These are phyloP conservation scores for Discostella stelligeroides DNA, from an alignment of 108 stramenopile genomes.

Conservation along the genomic window DNA sequence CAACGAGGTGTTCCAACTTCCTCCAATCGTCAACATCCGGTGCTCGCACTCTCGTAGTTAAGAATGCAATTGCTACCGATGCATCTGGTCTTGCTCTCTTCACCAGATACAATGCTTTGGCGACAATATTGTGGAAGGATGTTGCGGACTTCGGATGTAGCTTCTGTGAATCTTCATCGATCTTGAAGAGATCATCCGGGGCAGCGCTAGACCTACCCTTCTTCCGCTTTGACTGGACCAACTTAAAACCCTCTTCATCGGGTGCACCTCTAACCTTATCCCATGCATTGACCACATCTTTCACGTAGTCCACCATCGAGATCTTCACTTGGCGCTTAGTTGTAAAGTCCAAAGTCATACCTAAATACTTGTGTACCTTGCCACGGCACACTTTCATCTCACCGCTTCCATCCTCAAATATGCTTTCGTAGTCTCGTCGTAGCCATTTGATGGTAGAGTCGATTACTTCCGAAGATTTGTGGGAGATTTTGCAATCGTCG, in stretches of 20 bases:
- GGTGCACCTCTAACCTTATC: background rate
- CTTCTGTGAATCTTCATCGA: background rate
- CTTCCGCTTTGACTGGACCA: background rate
- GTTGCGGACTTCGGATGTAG: no score
- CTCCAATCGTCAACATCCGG: background rate
- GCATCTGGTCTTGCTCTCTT: constrained; percentile 13
- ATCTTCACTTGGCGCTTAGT: background rate
- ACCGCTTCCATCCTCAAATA: constrained; percentile 19
- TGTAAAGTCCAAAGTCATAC: constrained; percentile 7
- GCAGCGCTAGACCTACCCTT: background rate
- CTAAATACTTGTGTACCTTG: background rate
- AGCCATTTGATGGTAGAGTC: constrained; percentile 13
- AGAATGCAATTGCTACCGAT: background rate
- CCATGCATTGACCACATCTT: constrained; percentile 1
- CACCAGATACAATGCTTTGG: background rate
- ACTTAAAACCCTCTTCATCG: background rate
- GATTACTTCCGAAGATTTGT: constrained; percentile 5
- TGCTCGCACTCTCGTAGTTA: background rate
- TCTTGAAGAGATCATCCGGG: background rate
- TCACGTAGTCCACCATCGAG: constrained; percentile 6
- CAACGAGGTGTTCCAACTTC: background rate
- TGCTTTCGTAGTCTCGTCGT: constrained; percentile 5
- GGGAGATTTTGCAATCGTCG: constrained; percentile 48
- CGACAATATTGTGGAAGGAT: background rate
- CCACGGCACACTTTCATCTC: constrained; percentile 7